A percentile compares a stretch with the other conserved stretches of the same genome.
Conservation (phyloP, 352 stramenopile species). For the Phytophthora ohioensis region DNA sequence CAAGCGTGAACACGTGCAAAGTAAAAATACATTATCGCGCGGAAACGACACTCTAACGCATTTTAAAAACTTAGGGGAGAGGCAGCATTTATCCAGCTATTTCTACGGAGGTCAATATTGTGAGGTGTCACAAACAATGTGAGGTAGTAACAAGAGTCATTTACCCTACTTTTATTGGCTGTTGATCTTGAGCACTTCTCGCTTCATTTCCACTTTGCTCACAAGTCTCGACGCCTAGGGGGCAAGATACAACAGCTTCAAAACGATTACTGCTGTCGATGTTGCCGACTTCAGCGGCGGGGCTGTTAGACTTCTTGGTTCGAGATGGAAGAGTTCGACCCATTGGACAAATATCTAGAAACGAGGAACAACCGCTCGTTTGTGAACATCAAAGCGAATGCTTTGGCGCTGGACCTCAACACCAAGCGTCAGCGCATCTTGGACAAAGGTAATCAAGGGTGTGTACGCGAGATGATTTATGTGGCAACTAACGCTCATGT, state of each 20-base stretch:
- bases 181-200: neutral
- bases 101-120: neutral
- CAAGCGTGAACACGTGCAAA: slow-evolving; percentile 7
- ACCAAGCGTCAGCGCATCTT: neutral
- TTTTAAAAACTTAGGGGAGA: slow-evolving; percentile 7
- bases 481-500: neutral
- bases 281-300: neutral
- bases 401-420: too few relatives aligned
- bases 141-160: too few relatives aligned
- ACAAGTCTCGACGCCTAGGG: too few relatives aligned
- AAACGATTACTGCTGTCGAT: too few relatives aligned
- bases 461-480: neutral
- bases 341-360: slow-evolving; percentile 10
- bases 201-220: neutral
- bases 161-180: neutral
- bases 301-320: neutral
- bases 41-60: neutral
- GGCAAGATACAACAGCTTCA: too few relatives aligned
- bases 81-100: neutral
- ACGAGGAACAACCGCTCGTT: neutral
- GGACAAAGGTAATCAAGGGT: slow-evolving; percentile 12
- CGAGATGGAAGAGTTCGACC: slow-evolving; percentile 18
- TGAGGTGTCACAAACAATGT: neutral
- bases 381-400: too few relatives aligned
- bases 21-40: neutral